phyloP scores from a whole-genome alignment of 345 rosid genomes.

The Aurinia saxatilis region DNA sequence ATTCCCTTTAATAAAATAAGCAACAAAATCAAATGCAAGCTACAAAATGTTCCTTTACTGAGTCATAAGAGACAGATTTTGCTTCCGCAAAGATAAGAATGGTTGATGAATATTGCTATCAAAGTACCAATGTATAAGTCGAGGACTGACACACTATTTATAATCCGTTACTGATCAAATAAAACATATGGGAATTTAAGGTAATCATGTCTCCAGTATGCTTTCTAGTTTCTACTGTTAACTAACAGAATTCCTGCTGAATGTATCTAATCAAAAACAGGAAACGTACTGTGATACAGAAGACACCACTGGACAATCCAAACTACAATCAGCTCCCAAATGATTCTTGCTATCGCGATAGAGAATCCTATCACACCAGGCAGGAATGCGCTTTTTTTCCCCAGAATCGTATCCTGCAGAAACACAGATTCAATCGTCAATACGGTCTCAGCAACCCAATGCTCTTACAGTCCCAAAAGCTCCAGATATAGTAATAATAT shows the following conservation, averaged over 20 bases:
- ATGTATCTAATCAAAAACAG: background rate
- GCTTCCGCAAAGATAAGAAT: background rate
- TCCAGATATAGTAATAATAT: background rate
- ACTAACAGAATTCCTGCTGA: background rate
- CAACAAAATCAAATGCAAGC: background rate
- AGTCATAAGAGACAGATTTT: background rate
- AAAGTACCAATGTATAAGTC: background rate
- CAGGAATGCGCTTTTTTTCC: constrained; percentile 80
- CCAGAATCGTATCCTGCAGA: constrained; percentile 72
- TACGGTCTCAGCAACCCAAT: background rate
- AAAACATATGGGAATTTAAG: background rate
- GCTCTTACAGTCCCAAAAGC: background rate
- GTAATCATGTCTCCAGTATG: background rate
- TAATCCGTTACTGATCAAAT: background rate
- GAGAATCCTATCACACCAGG: constrained; percentile 82
- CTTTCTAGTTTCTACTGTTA: background rate
- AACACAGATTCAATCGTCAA: background rate
- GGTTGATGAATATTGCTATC: background rate
- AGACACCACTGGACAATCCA: constrained; percentile 63
- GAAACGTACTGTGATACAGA: constrained; percentile 50
- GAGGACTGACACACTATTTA: background rate
- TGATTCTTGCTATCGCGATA: constrained; percentile 56
- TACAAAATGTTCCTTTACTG: background rate
- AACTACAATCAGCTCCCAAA: constrained; percentile 47
- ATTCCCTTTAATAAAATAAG: background rate